phyloP scores from a whole-genome alignment of 2,329 filamentous ascomycete genomes.

The Trichoderma citrinoviride region DNA sequence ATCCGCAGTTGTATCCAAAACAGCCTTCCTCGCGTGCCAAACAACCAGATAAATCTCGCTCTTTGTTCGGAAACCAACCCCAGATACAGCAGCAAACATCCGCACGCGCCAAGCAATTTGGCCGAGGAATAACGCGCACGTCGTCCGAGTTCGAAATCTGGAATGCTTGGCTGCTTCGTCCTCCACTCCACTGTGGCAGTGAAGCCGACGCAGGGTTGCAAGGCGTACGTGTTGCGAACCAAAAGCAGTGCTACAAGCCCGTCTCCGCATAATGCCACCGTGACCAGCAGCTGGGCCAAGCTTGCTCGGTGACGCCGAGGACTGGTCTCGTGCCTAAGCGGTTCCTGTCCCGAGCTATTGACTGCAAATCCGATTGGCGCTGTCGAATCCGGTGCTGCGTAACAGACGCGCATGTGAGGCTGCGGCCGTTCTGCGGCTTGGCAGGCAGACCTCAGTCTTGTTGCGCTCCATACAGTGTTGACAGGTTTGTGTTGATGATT shows the following conservation, averaged over 20 bases:
- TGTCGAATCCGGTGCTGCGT: neutral
- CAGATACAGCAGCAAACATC: neutral
- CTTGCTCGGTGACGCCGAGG: constrained; percentile 13
- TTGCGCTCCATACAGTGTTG: neutral
- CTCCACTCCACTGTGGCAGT: constrained; percentile 19
- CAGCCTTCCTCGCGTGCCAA: neutral
- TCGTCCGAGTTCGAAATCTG: no score
- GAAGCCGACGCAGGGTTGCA: constrained; percentile 13
- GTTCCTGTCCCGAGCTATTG: neutral
- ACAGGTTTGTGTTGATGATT: neutral
- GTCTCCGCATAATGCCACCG: neutral
- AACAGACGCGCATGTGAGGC: neutral
- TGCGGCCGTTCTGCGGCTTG: neutral
- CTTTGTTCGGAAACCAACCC: neutral
- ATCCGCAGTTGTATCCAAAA: neutral
- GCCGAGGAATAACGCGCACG: neutral
- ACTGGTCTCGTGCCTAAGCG: constrained; percentile 5
- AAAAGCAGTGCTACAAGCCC: neutral
- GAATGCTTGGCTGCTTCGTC: constrained; percentile 9
- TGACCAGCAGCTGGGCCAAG: neutral
- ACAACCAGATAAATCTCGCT: neutral
- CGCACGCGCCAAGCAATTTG: neutral
- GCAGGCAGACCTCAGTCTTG: neutral
- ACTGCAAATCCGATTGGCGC: constrained; percentile 5
- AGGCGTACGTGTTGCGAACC: neutral